Conservation (phyloP, 2,329 filamentous ascomycete species). For the Diplodia mutila region DNA sequence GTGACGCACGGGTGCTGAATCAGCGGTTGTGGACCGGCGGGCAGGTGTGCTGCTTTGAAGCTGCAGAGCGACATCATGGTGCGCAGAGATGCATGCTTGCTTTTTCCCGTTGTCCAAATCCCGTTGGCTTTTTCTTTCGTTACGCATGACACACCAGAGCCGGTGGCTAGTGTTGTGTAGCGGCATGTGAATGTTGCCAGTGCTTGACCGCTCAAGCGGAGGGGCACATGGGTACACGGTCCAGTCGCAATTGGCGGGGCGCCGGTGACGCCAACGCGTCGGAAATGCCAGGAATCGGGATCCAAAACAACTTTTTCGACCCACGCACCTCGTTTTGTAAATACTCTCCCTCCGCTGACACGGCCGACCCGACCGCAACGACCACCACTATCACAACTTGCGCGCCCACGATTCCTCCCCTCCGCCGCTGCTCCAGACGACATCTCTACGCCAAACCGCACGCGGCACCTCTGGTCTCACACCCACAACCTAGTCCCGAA, state of each 20-base stretch:
- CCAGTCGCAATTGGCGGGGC: constrained; percentile 2
- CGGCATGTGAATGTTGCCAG: constrained; percentile 8
- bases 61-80: constrained; percentile 7
- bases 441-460: background rate
- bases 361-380: constrained; percentile 19
- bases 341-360: background rate
- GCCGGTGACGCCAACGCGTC: constrained; percentile 24
- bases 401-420: background rate
- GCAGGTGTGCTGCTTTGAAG: background rate
- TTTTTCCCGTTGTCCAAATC: background rate
- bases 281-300: constrained; percentile 22
- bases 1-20: constrained; percentile 7
- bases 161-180: background rate
- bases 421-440: background rate
- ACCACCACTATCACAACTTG: background rate
- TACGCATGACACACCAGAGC: background rate
- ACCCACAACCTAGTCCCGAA: background rate
- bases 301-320: constrained; percentile 21
- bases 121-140: background rate
- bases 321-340: constrained; percentile 13
- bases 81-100: background rate
- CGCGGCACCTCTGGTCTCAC: background rate
- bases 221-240: constrained; percentile 2
- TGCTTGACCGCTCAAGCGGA: background rate
- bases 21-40: background rate